Percentiles rank a stretch among this genome's conserved stretches.
These are phyloP conservation scores for Phlegmacium glaucopus DNA, from an alignment of 768 basidiomycete species.

Conservation along the genomic window DNA sequence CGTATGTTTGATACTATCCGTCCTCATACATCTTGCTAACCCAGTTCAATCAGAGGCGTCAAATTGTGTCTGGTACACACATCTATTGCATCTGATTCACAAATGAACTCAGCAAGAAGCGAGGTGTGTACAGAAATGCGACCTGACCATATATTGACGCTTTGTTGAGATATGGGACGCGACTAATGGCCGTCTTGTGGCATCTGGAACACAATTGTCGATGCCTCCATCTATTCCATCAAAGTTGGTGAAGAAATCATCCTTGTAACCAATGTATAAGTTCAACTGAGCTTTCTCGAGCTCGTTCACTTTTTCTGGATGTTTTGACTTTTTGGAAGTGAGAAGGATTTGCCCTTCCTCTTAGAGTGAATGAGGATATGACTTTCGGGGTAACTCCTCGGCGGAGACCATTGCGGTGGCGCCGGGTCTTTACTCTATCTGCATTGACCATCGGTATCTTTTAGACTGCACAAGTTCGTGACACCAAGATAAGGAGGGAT, in stretches of 20 bases:
- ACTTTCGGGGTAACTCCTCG: too few species aligned
- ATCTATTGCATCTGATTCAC: conserved; percentile 27
- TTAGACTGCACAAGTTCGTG: too few species aligned
- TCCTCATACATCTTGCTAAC: background rate
- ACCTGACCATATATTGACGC: background rate
- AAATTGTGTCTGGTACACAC: conserved; percentile 39
- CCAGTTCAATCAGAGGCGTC: conserved; percentile 32
- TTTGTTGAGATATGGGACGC: conserved; percentile 38
- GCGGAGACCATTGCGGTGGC: too few species aligned
- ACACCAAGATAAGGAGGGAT: too few species aligned
- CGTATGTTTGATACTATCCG: conserved; percentile 24
- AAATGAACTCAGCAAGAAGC: conserved; percentile 30
- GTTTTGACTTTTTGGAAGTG: too few species aligned
- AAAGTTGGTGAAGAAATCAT: conserved; percentile 3
- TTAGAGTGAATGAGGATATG: too few species aligned
- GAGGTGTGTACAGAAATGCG: conserved; percentile 28
- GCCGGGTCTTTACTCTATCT: too few species aligned
- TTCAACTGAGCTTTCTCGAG: too few species aligned
- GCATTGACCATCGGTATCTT: too few species aligned
- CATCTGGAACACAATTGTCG: conserved; percentile 38
- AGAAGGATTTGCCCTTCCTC: too few species aligned
- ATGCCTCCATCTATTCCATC: conserved; percentile 29
- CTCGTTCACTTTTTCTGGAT: too few species aligned
- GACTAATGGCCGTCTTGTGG: conserved; percentile 34
- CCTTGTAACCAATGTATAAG: background rate